Base-by-base conservation (phyloP, 2,329 filamentous ascomycete genomes). In the Tolypocladium pustulatum region DNA sequence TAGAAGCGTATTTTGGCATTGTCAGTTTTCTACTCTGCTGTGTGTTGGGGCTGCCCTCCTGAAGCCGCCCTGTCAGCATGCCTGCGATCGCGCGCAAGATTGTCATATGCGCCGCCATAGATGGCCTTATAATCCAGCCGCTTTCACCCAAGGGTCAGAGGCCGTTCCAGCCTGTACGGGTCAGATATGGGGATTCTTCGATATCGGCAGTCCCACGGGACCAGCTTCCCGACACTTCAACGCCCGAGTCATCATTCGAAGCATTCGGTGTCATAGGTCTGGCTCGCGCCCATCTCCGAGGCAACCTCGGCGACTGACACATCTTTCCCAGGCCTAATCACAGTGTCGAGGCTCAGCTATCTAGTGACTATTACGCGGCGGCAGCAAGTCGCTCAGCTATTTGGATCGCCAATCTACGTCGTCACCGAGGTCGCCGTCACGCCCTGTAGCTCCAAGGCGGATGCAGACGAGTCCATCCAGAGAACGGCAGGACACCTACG, bases 351-450 rank as follows among this genome's bases (percentile, higher is more conserved):
- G 41, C 82, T 87, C 34, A 89, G 86, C 63, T 97, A 93, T 72
- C 82, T 99, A 8, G 83, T 99, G 59, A 88, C 90, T 13, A 95
- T 99, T 66, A 91, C 88, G 27, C 84, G 86, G 59, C 89, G 93
- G 54, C 84, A 95, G 67, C 90, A 96, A 71, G 91, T 97, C 55
- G 94, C 94, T 3, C 87, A 92, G 63, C 85, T 97, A 55, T 85
- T 87, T 63, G 91, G 90, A 7, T 86, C 83, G 58, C 87, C 92
- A 0, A 78, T 97, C 58, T 99, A 95, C 72, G 86, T 91, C 43
- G 84, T 97, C 60, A 94, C 89, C 51, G 90, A 95, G 65, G 89
- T 97, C 37, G 88, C 91, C 8, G 77, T 97, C n/a, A 96, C 96
- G 7, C 94, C 94, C 0, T 85, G 94, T 57, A 83, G 86, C 2